A percentile compares a stretch with the other conserved stretches of the same genome.
These are phyloP conservation scores for Didymella pinodella DNA, from an alignment of 2,329 filamentous ascomycete species.

Conservation along the genomic window DNA sequence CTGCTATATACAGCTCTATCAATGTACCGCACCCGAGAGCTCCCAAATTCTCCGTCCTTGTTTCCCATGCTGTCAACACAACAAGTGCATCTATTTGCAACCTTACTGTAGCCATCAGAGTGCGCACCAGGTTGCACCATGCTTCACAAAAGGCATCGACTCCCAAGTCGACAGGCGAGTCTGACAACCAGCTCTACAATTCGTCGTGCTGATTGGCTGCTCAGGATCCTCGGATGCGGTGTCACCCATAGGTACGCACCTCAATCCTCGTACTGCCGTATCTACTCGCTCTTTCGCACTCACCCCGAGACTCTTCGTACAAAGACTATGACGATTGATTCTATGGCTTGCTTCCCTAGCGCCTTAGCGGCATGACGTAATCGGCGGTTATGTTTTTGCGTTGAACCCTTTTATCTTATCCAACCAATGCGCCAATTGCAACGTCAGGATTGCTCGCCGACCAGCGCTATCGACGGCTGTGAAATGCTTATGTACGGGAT, in stretches of 20 bases:
- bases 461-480: neutral
- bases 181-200: too few relatives aligned
- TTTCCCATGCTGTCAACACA: too few relatives aligned
- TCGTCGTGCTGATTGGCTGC: too few relatives aligned
- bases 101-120: too few relatives aligned
- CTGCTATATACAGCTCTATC: neutral
- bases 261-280: neutral
- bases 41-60: too few relatives aligned
- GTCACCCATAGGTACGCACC: neutral
- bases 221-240: too few relatives aligned
- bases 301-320: slow-evolving; percentile 1
- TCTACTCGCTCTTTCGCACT: neutral
- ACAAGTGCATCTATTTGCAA: too few relatives aligned
- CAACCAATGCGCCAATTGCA: slow-evolving; percentile 3
- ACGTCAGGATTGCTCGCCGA: neutral
- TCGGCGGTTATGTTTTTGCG: neutral
- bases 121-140: too few relatives aligned
- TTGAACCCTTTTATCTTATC: neutral
- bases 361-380: slow-evolving; percentile 12
- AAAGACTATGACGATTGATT: neutral
- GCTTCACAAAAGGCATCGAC: too few relatives aligned
- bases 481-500: slow-evolving; percentile 2
- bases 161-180: too few relatives aligned
- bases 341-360: slow-evolving; percentile 7
- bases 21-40: neutral